Evolutionary conservation across 805 yeast species (phyloP), one percentile per base, ranked within the genome.

Genomic region (Monosporozyma yasuniensis): DNA sequence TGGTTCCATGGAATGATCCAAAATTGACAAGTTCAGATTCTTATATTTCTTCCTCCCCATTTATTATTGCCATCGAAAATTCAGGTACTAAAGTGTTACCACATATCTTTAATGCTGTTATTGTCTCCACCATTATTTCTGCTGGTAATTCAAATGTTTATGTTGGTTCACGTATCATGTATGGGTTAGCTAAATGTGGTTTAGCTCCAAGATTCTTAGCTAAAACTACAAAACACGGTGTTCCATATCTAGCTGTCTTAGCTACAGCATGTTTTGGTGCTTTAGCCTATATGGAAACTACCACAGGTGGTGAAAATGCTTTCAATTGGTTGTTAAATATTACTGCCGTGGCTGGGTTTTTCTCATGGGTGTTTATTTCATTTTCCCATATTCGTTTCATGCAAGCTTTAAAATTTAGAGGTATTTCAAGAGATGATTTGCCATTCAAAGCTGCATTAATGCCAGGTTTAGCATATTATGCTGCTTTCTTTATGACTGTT

Each of bases 131-230:
- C 16, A 77, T 84, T 50, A 74, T 83, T 46, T 83, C 90, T n/a
- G 89, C 91, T 25, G 91, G 83, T 63, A 84, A 84, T 69, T 83
- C 89, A 12, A 81, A 83, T 61, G 73, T 84, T 28, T 83, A 84
- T 66, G 79, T 81, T 56, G 83, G 87, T 41, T 83, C 89, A 3
- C 72, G 93, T 68, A 72, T 81, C 42, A 63, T 84, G 47, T 83
- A 75, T 60, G 79, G 82, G n/a, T 71, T 84, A 62, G 81, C 86
- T n/a, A 72, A 74, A 55, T 74, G 75, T 47, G 72, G 73, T 7
- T 69, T 75, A 47, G 86, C 86, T 2, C 87, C 87, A 32, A 72
- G 66, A 52, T 56, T 75, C 48, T 78, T 82, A 57, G 55, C 64
- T 10, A 60, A 58, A 39, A 76, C 83, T 37, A 79, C 78, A 43